A percentile compares a stretch with the other conserved stretches of the same genome.
Evolutionary conservation across 192 early-diverging fungal species (phyloP).

Genomic region (Thoreauomyces humboldtii): DNA sequence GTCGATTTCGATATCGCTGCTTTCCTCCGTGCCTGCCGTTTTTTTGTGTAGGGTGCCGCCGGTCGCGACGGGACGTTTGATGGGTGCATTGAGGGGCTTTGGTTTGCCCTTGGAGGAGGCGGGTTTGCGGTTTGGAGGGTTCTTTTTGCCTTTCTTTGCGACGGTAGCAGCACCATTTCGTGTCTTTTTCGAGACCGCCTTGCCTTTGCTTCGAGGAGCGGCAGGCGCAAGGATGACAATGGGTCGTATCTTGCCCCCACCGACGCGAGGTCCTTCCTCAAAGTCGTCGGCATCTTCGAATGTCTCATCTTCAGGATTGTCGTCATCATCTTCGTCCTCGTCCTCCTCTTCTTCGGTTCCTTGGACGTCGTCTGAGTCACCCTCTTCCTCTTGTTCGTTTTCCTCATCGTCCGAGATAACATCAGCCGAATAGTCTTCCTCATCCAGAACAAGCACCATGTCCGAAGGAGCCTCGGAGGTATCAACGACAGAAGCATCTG

Average conservation of each 20-base stretch:
- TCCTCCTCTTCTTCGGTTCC: slow-evolving; percentile 25
- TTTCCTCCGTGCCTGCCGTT: background rate
- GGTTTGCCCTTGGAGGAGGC: too few relatives aligned
- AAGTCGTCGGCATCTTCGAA: background rate
- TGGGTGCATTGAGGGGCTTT: too few relatives aligned
- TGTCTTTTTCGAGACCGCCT: too few relatives aligned
- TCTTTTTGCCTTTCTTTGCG: too few relatives aligned
- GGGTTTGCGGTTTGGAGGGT: too few relatives aligned
- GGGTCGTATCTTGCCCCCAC: slow-evolving; percentile 17
- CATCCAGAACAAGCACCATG: slow-evolving; percentile 24
- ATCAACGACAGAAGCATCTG: slow-evolving; percentile 29
- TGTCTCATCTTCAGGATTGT: slow-evolving; percentile 47
- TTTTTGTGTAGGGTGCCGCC: too few relatives aligned
- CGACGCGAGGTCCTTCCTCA: background rate
- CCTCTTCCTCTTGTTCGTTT: slow-evolving; percentile 1
- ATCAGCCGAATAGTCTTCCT: slow-evolving; percentile 32
- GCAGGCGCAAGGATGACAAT: background rate
- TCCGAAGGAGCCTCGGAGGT: slow-evolving; percentile 19
- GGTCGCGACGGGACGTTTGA: too few relatives aligned
- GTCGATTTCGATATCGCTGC: slow-evolving; percentile 27
- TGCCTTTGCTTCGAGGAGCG: too few relatives aligned
- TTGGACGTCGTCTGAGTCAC: background rate
- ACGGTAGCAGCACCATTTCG: too few relatives aligned
- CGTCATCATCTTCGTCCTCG: background rate
- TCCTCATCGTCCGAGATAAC: slow-evolving; percentile 12